Evolutionary conservation across 306 rosid genomes (phyloP), one percentile per base, ranked within the genome.

Genomic region (Herpetospermum pedunculosum): DNA sequence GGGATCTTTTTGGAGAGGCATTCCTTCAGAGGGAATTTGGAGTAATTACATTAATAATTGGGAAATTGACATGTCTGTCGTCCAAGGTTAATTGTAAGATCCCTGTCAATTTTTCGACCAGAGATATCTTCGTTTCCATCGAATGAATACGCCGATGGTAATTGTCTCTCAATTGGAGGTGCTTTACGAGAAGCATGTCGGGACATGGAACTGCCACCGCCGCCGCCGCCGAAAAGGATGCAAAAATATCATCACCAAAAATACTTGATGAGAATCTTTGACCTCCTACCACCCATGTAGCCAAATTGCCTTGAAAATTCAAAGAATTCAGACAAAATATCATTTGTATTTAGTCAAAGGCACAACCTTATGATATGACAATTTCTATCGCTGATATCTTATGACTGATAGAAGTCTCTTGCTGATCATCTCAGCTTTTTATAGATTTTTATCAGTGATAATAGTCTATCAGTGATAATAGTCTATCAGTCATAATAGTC

Each of bases 1-100:
- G 50, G 81, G 77, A 28, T 78, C 81, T 64, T 73, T 78, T 12
- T 50, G 77, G 13, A 78, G 55, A 3, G 81, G 81, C 77, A 78
- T 78, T 43, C 81, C 75, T 52, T 78, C 81, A 11, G 57, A 38
- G 14, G 30, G 68, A 78, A 19, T 30, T 50, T 49, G 77, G 81
- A 72, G 40, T 58, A 8, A 78, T 72, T 11, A 78, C 77, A 38
- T 72, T 71, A 72, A 40, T 77, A 26, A 77, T 71, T 46, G 72
- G 72, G 25, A 71, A 57, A 8, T n/a, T 57, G 14, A 77, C 32
- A 30, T 55, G 25, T 57, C 76, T 44, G 9, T 62, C 80, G 49
- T 77, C 80, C 49, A 77, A 59, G 38, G 76, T 77, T n/a, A n/a
- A n/a, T n/a, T 10, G 76, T 70, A 9, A 77, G 52, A 21, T 77